Percentiles rank a stretch among this genome's conserved stretches.
These are phyloP conservation scores for Phytopythium ostracodes DNA, from an alignment of 352 stramenopile genomes.

Conservation along the genomic window DNA sequence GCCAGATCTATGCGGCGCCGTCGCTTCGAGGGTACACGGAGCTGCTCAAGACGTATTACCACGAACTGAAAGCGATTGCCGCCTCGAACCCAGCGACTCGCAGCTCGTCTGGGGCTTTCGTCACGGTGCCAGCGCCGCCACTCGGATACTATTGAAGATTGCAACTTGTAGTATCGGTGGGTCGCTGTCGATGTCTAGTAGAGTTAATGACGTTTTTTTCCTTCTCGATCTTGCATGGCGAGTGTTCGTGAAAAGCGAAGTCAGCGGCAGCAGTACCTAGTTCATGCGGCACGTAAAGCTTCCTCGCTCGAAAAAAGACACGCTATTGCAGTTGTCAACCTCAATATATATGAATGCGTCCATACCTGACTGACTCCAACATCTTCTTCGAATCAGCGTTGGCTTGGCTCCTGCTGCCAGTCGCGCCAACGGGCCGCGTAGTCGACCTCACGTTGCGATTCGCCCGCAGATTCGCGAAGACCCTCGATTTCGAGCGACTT, in stretches of 20 bases:
- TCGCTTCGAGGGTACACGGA: conserved; percentile 65
- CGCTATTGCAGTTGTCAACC: neutral
- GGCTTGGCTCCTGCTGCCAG: neutral
- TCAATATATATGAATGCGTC: neutral
- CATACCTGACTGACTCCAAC: neutral
- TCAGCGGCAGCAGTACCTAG: neutral
- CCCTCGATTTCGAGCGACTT: conserved; percentile 80
- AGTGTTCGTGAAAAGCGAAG: too few relatives aligned
- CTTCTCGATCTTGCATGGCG: too few relatives aligned
- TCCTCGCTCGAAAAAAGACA: neutral
- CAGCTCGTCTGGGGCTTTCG: conserved; percentile 3
- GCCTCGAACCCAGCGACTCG: neutral
- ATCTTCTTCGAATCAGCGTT: neutral
- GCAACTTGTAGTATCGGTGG: too few relatives aligned
- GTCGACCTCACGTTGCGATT: conserved; percentile 29
- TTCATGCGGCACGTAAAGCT: neutral
- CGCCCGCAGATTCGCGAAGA: conserved; percentile 60
- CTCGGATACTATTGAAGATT: conserved; percentile 39
- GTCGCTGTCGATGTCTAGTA: too few relatives aligned
- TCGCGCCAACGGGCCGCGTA: conserved; percentile 35
- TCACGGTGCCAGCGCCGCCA: conserved; percentile 41
- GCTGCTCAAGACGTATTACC: conserved; percentile 68
- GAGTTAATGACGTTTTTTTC: too few relatives aligned
- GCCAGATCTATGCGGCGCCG: conserved; percentile 51
- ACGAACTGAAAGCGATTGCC: conserved; percentile 27